Conservation (phyloP, 1,139 yeast species). For the Kluyveromyces marxianus region DNA sequence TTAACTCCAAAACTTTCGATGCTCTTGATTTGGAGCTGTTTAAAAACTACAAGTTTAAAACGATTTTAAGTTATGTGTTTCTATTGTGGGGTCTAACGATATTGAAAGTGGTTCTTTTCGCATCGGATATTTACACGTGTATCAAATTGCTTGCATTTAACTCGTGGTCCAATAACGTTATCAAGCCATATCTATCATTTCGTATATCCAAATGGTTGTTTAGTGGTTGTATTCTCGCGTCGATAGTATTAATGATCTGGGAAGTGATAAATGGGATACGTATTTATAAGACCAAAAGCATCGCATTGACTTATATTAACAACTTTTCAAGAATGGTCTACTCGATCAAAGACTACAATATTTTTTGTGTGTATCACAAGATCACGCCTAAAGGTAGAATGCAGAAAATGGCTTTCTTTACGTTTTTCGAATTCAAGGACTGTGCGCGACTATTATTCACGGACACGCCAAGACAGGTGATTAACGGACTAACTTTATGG, state of each 20-base stretch:
- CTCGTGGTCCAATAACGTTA: conserved; percentile 57
- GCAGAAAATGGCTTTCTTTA: conserved; percentile 62
- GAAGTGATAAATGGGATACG: conserved; percentile 55
- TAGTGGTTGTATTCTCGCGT: conserved; percentile 76
- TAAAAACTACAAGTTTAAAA: conserved; percentile 45
- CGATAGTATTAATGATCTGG: conserved; percentile 51
- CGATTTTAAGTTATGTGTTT: conserved; percentile 46
- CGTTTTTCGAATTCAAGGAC: conserved; percentile 58
- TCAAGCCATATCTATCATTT: conserved; percentile 50
- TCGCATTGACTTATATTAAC: conserved; percentile 67
- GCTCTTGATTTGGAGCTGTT: conserved; percentile 41
- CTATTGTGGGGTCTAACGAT: conserved; percentile 43
- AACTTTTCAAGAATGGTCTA: conserved; percentile 52
- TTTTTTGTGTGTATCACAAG: conserved; percentile 65
- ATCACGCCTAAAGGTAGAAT: conserved; percentile 56
- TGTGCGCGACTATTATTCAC: conserved; percentile 63
- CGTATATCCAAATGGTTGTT: conserved; percentile 72
- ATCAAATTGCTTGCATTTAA: conserved; percentile 67
- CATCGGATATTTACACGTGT: conserved; percentile 74
- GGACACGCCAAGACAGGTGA: conserved; percentile 84
- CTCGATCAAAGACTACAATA: conserved; percentile 50
- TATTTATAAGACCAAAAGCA: conserved; percentile 52
- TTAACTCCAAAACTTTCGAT: conserved; percentile 30
- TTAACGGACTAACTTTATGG: conserved; percentile 68
- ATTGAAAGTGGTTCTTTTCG: conserved; percentile 53